These are phyloP conservation scores for Hypoxylon intermedium DNA, from an alignment of 495 filamentous ascomycete species.

Conservation along the genomic window DNA sequence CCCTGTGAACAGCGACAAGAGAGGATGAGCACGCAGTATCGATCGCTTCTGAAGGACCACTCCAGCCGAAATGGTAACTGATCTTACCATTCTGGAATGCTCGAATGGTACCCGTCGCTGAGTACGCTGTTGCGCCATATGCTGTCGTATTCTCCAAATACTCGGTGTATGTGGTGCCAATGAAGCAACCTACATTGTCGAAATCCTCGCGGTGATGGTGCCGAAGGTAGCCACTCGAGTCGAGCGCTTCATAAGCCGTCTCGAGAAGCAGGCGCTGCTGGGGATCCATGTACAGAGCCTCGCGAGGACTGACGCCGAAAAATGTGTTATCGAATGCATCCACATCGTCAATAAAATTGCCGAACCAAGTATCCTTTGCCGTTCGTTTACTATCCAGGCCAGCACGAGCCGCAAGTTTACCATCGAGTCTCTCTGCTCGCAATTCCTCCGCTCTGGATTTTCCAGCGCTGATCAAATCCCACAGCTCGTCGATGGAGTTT, in stretches of 20 bases:
- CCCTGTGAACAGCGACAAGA: constrained; percentile 52
- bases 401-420: constrained; percentile 19
- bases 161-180: constrained; percentile 20
- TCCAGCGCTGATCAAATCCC: constrained; percentile 32
- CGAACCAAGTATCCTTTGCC: constrained; percentile 29
- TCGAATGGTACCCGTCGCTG: constrained; percentile 29
- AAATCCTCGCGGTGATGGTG: constrained; percentile 19
- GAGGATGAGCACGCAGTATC: constrained; percentile 63
- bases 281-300: constrained; percentile 57
- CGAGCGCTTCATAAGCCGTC: constrained; percentile 50
- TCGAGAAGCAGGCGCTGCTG: constrained; percentile 50
- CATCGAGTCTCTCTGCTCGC: constrained; percentile 21
- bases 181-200: constrained; percentile 12
- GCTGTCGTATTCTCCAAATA: constrained; percentile 25
- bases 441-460: constrained; percentile 24
- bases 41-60: constrained; percentile 56
- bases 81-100: constrained; percentile 16
- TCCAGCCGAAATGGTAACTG: constrained; percentile 52
- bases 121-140: constrained; percentile 18
- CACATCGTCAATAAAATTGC: constrained; percentile 35
- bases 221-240: constrained; percentile 47
- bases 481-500: constrained; percentile 34
- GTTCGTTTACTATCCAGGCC: constrained; percentile 8
- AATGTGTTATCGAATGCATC: constrained; percentile 57
- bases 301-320: constrained; percentile 52